phyloP scores from a whole-genome alignment of 1,284 basidiomycete species.

The Boletus austroedulis region DNA sequence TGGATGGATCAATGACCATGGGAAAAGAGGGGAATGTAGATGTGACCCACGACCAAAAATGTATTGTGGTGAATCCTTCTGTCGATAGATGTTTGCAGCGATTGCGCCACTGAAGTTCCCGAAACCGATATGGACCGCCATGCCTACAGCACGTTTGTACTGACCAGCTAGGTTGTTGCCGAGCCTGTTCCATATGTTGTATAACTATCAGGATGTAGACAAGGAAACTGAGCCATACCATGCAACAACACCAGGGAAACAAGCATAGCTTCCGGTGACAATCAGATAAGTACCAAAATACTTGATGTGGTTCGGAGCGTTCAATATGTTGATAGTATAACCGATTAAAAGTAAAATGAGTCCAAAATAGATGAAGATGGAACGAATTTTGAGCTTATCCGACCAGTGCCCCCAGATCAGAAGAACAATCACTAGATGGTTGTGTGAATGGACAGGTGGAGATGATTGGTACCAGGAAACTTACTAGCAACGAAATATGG shows the following conservation, averaged over 20 bases:
- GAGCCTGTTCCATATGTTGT: conserved; percentile 36
- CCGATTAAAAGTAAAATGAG: conserved; percentile 55
- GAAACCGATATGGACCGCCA: conserved; percentile 46
- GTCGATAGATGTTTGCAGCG: conserved; percentile 56
- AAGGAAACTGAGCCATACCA: conserved; percentile 44
- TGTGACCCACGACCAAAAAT: conserved; percentile 54
- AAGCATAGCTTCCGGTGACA: conserved; percentile 58
- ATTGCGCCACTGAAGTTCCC: conserved; percentile 39
- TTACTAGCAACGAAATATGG: conserved; percentile 62
- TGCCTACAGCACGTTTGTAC: conserved; percentile 48
- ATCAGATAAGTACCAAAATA: conserved; percentile 68
- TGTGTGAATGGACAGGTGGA: neutral
- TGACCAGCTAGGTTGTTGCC: conserved; percentile 49
- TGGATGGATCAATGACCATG: neutral
- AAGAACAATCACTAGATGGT: conserved; percentile 47
- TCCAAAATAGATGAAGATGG: conserved; percentile 57
- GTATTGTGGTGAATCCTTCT: conserved; percentile 58
- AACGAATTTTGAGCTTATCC: conserved; percentile 56
- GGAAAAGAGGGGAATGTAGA: neutral
- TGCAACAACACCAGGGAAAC: conserved; percentile 60
- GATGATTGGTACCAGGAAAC: conserved; percentile 18
- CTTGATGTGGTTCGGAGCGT: conserved; percentile 45
- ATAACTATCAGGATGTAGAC: neutral
- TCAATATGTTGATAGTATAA: conserved; percentile 60
- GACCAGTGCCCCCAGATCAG: conserved; percentile 55